These are phyloP conservation scores for Helianthus annuus DNA, from an alignment of 129 eudicot genomes.

Conservation along the genomic window HanXRQr2.0-SUNRISE NC_035449.2:60592281-60592780, in stretches of 20 bases:
- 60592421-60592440: background rate
- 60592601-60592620: too few relatives aligned
- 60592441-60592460: constrained; percentile 1
- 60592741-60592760: too few relatives aligned
- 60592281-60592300: constrained; percentile 35
- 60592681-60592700: too few relatives aligned
- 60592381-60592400: constrained; percentile 14
- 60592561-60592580: background rate
- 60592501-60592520: background rate
- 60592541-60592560: background rate
- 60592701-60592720: too few relatives aligned
- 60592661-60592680: too few relatives aligned
- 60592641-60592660: too few relatives aligned
- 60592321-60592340: constrained; percentile 13
- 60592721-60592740: too few relatives aligned
- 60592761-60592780: too few relatives aligned
- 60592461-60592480: constrained; percentile 1
- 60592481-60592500: background rate
- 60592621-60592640: too few relatives aligned
- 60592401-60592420: background rate
- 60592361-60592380: background rate
- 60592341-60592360: background rate
- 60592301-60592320: constrained; percentile 8
- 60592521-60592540: constrained; percentile 9
- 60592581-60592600: background rate